phyloP scores from a whole-genome alignment of 352 stramenopile species.

The Globisporangium acanthophoron region DNA sequence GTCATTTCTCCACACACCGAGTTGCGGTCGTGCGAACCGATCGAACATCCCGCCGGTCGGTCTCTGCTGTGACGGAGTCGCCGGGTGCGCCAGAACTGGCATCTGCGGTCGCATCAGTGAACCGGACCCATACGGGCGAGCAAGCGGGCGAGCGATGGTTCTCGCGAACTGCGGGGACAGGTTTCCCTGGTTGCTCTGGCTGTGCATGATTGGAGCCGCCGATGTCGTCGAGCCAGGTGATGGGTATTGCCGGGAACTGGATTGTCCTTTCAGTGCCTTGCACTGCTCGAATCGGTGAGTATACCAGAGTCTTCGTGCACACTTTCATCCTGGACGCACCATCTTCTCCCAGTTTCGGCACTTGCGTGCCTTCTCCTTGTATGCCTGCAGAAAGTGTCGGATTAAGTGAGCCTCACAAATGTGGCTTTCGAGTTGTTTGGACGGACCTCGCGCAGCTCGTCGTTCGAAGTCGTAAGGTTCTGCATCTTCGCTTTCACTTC shows the following conservation, averaged over 20 bases:
- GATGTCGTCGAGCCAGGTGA: constrained; percentile 56
- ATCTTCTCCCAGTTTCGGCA: constrained; percentile 88
- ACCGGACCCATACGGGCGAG: constrained; percentile 20
- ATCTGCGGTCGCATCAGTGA: constrained; percentile 20
- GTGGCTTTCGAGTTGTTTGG: too few relatives aligned
- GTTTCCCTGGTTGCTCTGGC: constrained; percentile 23
- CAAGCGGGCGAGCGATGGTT: constrained; percentile 32
- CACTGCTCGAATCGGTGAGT: constrained; percentile 27
- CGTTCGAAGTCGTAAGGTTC: constrained; percentile 59
- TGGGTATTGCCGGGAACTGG: constrained; percentile 41
- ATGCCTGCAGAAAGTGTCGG: constrained; percentile 34
- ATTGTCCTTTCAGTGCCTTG: constrained; percentile 62
- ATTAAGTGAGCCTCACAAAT: neutral
- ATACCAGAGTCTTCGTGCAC: neutral
- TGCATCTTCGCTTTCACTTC: constrained; percentile 83
- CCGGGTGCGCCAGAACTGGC: constrained; percentile 18
- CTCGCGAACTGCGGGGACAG: constrained; percentile 43
- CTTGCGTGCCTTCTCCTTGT: constrained; percentile 84
- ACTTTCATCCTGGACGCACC: constrained; percentile 21
- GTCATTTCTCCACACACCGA: constrained; percentile 17
- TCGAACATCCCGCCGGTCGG: constrained; percentile 56
- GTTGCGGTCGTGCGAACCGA: constrained; percentile 54
- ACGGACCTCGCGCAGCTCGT: constrained; percentile 68
- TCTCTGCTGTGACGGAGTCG: constrained; percentile 38
- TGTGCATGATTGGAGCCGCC: constrained; percentile 19